A percentile compares a stretch with the other conserved stretches of the same genome.
Evolutionary conservation across 345 rosid species (phyloP).

Genomic region (Rhodomyrtus tomentosa): DNA sequence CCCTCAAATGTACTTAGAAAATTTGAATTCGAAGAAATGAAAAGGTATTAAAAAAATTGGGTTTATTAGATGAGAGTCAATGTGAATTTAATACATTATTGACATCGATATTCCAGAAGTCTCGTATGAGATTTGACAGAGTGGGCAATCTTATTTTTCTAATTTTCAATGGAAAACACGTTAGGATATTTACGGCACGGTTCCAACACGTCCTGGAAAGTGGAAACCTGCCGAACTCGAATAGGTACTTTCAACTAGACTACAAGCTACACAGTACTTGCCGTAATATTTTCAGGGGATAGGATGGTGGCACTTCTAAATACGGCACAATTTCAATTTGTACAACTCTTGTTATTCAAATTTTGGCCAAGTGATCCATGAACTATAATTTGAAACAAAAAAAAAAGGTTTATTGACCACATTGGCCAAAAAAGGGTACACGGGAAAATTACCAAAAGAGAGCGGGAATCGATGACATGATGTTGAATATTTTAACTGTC

Average conservation of each 20-base stretch:
- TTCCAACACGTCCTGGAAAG: neutral
- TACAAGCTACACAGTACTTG: neutral
- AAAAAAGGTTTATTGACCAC: neutral
- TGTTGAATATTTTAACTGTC: too few relatives aligned
- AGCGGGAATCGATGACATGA: too few relatives aligned
- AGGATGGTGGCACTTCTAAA: neutral
- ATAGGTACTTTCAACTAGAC: neutral
- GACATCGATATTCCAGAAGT: neutral
- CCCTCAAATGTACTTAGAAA: neutral
- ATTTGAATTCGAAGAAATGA: neutral
- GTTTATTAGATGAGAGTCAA: neutral
- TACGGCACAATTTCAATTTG: neutral
- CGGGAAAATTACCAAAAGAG: too few relatives aligned
- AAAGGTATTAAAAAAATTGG: neutral
- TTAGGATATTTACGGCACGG: neutral
- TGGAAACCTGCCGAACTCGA: neutral
- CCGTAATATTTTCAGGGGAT: neutral
- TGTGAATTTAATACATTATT: neutral
- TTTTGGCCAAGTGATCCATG: neutral
- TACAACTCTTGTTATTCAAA: neutral
- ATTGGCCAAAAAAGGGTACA: neutral
- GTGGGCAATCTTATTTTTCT: too few relatives aligned
- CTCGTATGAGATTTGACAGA: neutral
- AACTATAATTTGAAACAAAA: neutral
- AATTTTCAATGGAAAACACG: neutral